Conservation (phyloP, 2,329 filamentous ascomycete genomes). For the Apiospora aurea region DNA sequence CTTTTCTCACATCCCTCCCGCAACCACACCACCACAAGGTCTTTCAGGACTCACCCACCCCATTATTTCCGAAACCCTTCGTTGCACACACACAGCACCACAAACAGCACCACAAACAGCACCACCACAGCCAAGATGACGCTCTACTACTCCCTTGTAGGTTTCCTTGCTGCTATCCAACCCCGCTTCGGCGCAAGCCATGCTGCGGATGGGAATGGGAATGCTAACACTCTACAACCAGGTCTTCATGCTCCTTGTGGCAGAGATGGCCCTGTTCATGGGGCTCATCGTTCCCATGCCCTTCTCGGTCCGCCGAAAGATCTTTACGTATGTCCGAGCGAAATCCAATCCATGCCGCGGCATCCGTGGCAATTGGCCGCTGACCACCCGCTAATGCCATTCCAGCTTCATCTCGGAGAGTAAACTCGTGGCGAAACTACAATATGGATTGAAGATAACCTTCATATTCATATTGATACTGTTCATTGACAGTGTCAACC, state of each 20-base stretch:
- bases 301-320: conserved; percentile 82
- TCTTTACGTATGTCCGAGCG: conserved; percentile 72
- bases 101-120: background rate
- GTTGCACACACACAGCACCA: background rate
- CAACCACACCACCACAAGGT: background rate
- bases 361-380: background rate
- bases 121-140: conserved; percentile 49
- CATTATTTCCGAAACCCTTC: background rate
- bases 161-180: conserved; percentile 31
- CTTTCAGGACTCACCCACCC: conserved; percentile 14
- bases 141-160: conserved; percentile 58
- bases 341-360: background rate
- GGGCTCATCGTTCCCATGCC: conserved; percentile 86
- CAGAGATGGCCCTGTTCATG: conserved; percentile 84
- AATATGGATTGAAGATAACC: conserved; percentile 98
- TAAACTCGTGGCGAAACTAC: conserved; percentile 83
- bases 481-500: conserved; percentile 94
- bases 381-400: conserved; percentile 18
- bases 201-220: background rate
- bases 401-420: conserved; percentile 90
- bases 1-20: conserved; percentile 6
- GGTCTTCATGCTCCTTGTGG: conserved; percentile 84
- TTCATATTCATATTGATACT: conserved; percentile 99
- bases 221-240: conserved; percentile 43
- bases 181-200: conserved; percentile 5